Base-by-base conservation (phyloP, 768 basidiomycete species). In the Tremella fuciformis region DNA sequence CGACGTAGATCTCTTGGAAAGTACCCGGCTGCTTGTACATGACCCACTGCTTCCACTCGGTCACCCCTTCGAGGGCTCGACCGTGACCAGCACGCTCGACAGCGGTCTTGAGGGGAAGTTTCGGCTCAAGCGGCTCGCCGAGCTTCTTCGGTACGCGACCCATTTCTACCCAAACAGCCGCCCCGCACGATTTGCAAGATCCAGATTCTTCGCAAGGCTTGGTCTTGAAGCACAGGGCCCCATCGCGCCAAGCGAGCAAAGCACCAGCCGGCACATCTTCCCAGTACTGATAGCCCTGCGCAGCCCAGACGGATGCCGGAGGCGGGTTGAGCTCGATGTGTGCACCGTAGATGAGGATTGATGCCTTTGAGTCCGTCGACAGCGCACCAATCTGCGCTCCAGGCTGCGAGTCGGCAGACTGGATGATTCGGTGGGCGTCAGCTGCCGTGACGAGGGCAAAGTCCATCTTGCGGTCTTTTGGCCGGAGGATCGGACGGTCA, bases 141-240 rank as follows among this genome's bases (percentile, higher is more conserved):
- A 53, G 59, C 15, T 59, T 60, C 52, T 66, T 69, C 3, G 71
- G 73, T n/a, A 67, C 53, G 50, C 73, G 55, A 44, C 69, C 73
- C 38, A 70, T 68, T 8, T 68, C 71, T 40, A 75, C 68, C 73
- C 73, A 75, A 6, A 73, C 49, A 4, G 61, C 71, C 2, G 58
- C 57, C 3, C 57, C 55, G n/a, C 51, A 24, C 0, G 52, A 55
- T 2, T 24, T 42, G 24, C 58, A n/a, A 40, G 52, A 22, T 3
- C 37, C 48, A 38, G 18, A 7, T 29, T 42, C 46, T 13, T 19
- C 40, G 37, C 22, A 22, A 8, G 48, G 16, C 24, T 38, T 58
- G 13, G 66, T 72, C 59, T 71, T 72, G 64, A 75, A 47, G 38
- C 70, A 66, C 13, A 73, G 57, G 24, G 73, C 73, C 11, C 73